Conservation (phyloP, 2,329 filamentous ascomycete species). For the Sarocladiaceae sp. region DNA sequence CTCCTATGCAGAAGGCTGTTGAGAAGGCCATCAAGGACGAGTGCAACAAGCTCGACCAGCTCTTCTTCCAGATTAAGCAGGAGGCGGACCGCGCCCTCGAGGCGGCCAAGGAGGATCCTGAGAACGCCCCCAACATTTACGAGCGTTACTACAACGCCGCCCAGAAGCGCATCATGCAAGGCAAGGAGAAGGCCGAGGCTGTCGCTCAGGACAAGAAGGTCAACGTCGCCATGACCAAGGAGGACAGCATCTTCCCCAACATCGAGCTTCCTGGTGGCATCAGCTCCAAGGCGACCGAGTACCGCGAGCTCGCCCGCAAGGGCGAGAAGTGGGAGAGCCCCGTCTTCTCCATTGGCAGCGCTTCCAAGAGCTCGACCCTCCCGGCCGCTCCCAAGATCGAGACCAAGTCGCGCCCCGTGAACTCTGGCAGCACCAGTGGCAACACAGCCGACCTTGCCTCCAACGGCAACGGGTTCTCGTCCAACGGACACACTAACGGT, state of each 20-base stretch:
- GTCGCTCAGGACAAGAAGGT: conserved; percentile 60
- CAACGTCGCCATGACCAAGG: conserved; percentile 50
- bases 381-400: conserved; percentile 51
- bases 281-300: conserved; percentile 89
- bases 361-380: conserved; percentile 65
- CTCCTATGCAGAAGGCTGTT: conserved; percentile 77
- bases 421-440: conserved; percentile 12
- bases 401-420: conserved; percentile 32
- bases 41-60: conserved; percentile 65
- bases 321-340: conserved; percentile 93
- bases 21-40: conserved; percentile 86
- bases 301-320: conserved; percentile 78
- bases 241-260: conserved; percentile 84
- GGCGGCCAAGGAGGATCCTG: conserved; percentile 52
- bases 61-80: conserved; percentile 70
- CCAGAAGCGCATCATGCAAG: conserved; percentile 66
- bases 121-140: conserved; percentile 76
- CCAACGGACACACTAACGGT: conserved; percentile 14
- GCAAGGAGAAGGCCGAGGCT: conserved; percentile 69
- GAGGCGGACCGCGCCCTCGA: conserved; percentile 71
- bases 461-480: conserved; percentile 11
- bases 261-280: conserved; percentile 77
- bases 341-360: conserved; percentile 80
- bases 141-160: conserved; percentile 71
- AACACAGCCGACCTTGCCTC: conserved; percentile 10